phyloP scores from a whole-genome alignment of 345 rosid genomes.

The Hibiscus mutabilis region DNA sequence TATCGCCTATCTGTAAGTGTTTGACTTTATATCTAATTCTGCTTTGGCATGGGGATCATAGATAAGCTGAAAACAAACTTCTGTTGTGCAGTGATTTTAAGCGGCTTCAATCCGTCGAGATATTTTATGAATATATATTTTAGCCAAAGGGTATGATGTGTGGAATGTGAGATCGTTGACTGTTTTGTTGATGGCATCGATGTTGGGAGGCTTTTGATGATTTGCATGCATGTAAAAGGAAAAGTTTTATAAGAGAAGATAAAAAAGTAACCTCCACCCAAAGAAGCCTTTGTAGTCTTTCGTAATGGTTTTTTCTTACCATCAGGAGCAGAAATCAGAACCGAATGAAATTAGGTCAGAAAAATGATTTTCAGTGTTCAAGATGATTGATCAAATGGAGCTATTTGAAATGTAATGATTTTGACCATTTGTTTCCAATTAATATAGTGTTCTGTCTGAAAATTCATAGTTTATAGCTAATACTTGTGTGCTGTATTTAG shows the following conservation, averaged over 20 bases:
- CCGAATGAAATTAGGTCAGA: conserved; percentile 10
- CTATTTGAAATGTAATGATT: conserved; percentile 26
- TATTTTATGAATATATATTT: conserved; percentile 89
- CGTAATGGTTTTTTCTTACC: conserved; percentile 14
- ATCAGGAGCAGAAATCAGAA: conserved; percentile 14
- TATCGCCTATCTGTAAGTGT: conserved; percentile 82
- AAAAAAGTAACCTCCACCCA: conserved; percentile 6
- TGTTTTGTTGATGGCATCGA: conserved; percentile 16
- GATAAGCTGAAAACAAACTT: neutral
- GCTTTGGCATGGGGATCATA: neutral
- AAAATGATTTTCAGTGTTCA: conserved; percentile 16
- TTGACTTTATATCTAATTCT: neutral
- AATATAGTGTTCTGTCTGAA: conserved; percentile 14
- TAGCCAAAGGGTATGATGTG: conserved; percentile 57
- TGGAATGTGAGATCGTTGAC: conserved; percentile 4
- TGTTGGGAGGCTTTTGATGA: conserved; percentile 9
- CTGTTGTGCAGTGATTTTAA: conserved; percentile 66
- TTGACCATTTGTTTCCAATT: conserved; percentile 13
- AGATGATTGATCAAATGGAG: conserved; percentile 15
- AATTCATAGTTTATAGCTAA: neutral
- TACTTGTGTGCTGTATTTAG: neutral
- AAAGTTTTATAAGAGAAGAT: neutral
- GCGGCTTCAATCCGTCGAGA: conserved; percentile 97
- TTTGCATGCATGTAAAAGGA: conserved; percentile 3
- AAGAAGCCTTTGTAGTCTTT: conserved; percentile 16